These are phyloP conservation scores for Phlebiopsis gigantea DNA, from an alignment of 768 basidiomycete genomes.

Conservation along the genomic window DNA sequence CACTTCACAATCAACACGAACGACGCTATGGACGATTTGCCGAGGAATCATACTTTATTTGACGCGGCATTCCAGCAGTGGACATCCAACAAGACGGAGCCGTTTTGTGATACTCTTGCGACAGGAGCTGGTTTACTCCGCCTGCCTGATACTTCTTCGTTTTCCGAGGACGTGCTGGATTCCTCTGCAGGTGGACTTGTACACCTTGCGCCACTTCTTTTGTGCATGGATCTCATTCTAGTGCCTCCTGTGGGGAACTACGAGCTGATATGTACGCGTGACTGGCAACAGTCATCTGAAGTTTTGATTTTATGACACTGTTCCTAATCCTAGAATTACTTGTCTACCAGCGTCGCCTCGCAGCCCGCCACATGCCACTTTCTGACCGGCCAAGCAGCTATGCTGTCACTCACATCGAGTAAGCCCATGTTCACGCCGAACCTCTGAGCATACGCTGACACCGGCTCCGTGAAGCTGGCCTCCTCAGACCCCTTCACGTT, in stretches of 20 bases:
- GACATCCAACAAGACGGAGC: slow-evolving; percentile 26
- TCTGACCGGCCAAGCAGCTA: slow-evolving; percentile 4
- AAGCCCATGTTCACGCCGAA: background rate
- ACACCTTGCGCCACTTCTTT: too few species aligned
- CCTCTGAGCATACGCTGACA: background rate
- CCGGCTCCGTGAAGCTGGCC: slow-evolving; percentile 17
- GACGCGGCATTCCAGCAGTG: slow-evolving; percentile 17
- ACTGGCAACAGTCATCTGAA: background rate
- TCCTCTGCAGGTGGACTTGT: slow-evolving; percentile 35
- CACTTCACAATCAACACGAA: background rate
- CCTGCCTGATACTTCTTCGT: background rate
- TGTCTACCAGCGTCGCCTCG: background rate
- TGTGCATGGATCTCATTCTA: too few species aligned
- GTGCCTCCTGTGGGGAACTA: background rate
- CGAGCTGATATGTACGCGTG: slow-evolving; percentile 3
- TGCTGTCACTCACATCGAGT: slow-evolving; percentile 9
- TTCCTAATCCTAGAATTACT: background rate
- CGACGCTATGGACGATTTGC: slow-evolving; percentile 8
- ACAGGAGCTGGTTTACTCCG: slow-evolving; percentile 22
- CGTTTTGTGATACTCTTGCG: slow-evolving; percentile 19
- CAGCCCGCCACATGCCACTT: slow-evolving; percentile 8
- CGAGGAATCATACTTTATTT: slow-evolving; percentile 9
- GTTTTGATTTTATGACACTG: too few species aligned
- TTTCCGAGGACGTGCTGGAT: slow-evolving; percentile 26
- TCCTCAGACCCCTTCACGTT: slow-evolving; percentile 18